Evolutionary conservation across 2,329 filamentous ascomycete species (phyloP), one percentile per base, ranked within the genome.

Genomic region (Aspergillus floridensis): DNA sequence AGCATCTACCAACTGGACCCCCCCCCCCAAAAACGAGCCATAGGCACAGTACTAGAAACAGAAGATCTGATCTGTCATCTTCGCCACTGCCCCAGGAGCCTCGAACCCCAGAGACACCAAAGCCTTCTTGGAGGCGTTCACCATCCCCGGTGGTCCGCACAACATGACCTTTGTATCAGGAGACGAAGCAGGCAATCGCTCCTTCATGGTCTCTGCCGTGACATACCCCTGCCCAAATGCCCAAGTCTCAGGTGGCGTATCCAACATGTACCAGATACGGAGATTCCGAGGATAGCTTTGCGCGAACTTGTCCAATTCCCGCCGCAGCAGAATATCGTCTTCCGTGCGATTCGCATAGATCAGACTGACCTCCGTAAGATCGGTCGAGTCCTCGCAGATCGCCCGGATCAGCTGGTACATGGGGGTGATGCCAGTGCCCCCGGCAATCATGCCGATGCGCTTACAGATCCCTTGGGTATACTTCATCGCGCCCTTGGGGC

Each of bases 361-460:
- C 6, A 88, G 73, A 44, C 76, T 82, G 44, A 88, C 70, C 62
- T 84, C 72, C 0, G 86, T 88, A 1, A 75, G 77, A 62, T 88
- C 86, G 3, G 71, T 74, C 16, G 81, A 75, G 58, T 88, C 82
- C 66, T 87, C 85, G 66, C 84, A 86, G 58, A 88, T 86, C 48
- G 84, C 84, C 5, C 85, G 82, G 65, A 88, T 86, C 5, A 88
- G 72, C 67, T 88, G 85, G 68, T 79, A 85, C 81, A 86, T 84
- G 2, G 84, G 83, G 1, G 84, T 76, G 44, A 72, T 76, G 0
- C 73, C 73, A n/a, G 74, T 76, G 7, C 75, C 75, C 21, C 75
- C 75, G 6, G 74, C 75, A 21, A 77, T 70, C 74, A 77, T 76
- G 0, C 73, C 74, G 32, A 77, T 70, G 12, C 67, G 65, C 19